Conservation (phyloP, 306 rosid species). For the Ammopiptanthus mongolicus region DNA sequence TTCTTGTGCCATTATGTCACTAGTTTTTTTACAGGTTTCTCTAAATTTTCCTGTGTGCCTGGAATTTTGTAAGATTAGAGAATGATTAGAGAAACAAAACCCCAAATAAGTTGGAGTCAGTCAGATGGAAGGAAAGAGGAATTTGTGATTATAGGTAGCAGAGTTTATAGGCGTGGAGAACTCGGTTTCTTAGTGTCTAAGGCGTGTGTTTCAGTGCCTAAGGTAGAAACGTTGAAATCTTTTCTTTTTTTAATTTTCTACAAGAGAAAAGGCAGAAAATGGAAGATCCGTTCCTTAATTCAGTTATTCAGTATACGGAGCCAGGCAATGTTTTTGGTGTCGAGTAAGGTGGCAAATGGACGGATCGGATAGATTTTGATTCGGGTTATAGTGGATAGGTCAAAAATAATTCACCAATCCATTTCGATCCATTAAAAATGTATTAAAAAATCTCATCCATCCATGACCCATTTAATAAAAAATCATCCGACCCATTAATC, state of each 20-base stretch:
- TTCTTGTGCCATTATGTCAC: slow-evolving; percentile 22
- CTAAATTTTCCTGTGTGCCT: slow-evolving; percentile 16
- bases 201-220: neutral
- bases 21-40: neutral
- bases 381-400: no score
- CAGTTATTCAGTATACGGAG: slow-evolving; percentile 51
- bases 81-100: slow-evolving; percentile 1
- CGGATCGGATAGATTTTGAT: no score
- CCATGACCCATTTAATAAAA: no score
- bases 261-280: neutral
- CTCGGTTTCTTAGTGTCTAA: neutral
- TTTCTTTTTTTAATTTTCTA: neutral
- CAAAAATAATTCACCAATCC: no score
- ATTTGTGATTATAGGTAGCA: neutral
- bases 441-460: no score
- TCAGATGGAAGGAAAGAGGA: neutral
- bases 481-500: no score
- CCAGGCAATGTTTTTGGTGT: no score
- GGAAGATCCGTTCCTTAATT: slow-evolving; percentile 52
- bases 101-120: neutral
- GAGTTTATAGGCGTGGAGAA: neutral
- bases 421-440: no score
- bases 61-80: slow-evolving; percentile 26
- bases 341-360: no score
- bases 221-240: neutral